A percentile compares a stretch with the other conserved stretches of the same genome.
Evolutionary conservation across 495 filamentous ascomycete genomes (phyloP).

Genomic region (Penicillium malachiteum): DNA sequence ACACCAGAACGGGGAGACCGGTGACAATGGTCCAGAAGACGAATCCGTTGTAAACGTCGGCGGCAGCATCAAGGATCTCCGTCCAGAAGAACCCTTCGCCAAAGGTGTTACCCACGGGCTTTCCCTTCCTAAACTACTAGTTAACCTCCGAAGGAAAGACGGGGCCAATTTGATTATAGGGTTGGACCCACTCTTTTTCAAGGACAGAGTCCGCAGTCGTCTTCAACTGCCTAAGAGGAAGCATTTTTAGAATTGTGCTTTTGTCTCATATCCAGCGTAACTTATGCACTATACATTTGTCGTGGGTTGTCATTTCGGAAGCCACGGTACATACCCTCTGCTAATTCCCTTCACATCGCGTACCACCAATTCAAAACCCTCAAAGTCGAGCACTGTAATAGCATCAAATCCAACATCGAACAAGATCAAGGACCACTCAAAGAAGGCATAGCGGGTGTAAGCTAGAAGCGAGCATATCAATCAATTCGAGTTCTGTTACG

Average conservation of each 20-base stretch:
- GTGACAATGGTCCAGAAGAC: conserved; percentile 96
- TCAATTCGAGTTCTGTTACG: conserved; percentile 3
- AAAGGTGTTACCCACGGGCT: conserved; percentile 68
- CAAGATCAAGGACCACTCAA: conserved; percentile 93
- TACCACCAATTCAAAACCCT: conserved; percentile 82
- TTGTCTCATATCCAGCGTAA: conserved; percentile 33
- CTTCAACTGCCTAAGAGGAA: conserved; percentile 50
- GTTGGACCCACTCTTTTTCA: conserved; percentile 78
- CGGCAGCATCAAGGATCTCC: conserved; percentile 74
- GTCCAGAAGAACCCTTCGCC: conserved; percentile 69
- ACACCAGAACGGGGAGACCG: conserved; percentile 80
- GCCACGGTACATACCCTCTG: conserved; percentile 99
- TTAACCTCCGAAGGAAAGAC: conserved; percentile 25
- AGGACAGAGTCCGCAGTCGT: conserved; percentile 73
- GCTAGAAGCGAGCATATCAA: conserved; percentile 49
- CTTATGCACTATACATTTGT: conserved; percentile 51
- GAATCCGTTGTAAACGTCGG: conserved; percentile 93
- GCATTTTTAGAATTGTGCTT: conserved; percentile 47
- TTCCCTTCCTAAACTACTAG: conserved; percentile 67
- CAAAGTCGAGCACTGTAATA: conserved; percentile 93
- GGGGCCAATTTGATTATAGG: conserved; percentile 12
- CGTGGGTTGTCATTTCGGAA: conserved; percentile 73
- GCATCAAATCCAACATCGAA: conserved; percentile 97
- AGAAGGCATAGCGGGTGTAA: conserved; percentile 98
- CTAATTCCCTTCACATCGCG: conserved; percentile 85